phyloP scores from a whole-genome alignment of 306 rosid genomes.

The Vicia villosa region DNA sequence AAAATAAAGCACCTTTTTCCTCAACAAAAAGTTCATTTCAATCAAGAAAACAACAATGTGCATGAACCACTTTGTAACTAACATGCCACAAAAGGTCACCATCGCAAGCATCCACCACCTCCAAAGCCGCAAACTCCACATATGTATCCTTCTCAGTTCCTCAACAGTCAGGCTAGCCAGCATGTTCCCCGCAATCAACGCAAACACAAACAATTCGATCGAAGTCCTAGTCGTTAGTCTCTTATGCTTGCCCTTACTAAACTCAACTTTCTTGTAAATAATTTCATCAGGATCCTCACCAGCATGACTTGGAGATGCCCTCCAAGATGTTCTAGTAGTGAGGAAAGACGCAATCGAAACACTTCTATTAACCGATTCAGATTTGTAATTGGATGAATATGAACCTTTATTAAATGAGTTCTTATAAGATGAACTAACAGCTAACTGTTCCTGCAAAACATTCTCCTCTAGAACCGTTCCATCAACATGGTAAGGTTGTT shows the following conservation, averaged over 20 bases:
- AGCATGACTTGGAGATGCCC: conserved; percentile 49
- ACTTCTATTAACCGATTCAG: conserved; percentile 37
- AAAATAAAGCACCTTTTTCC: conserved; percentile 84
- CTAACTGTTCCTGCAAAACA: conserved; percentile 40
- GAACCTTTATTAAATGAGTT: conserved; percentile 48
- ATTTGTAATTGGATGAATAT: conserved; percentile 61
- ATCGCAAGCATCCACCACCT: conserved; percentile 78
- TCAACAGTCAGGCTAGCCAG: conserved; percentile 60
- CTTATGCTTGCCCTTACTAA: conserved; percentile 54
- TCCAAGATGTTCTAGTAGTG: conserved; percentile 47
- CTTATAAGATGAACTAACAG: conserved; percentile 50
- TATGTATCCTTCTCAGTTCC: conserved; percentile 15
- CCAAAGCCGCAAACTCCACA: conserved; percentile 79
- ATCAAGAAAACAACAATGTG: conserved; percentile 70
- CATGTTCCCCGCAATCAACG: conserved; percentile 51
- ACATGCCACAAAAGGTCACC: conserved; percentile 79
- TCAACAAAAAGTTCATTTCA: conserved; percentile 77
- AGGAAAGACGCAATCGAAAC: conserved; percentile 48
- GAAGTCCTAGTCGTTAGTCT: conserved; percentile 48
- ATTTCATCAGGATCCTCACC: conserved; percentile 69
- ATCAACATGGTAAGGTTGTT: conserved; percentile 53
- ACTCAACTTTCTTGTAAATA: conserved; percentile 58
- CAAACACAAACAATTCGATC: conserved; percentile 52
- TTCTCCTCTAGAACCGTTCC: conserved; percentile 51
- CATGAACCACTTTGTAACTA: conserved; percentile 78